phyloP scores from a whole-genome alignment of 192 early-diverging fungal species.

The Haplosporangium gracile region DNA sequence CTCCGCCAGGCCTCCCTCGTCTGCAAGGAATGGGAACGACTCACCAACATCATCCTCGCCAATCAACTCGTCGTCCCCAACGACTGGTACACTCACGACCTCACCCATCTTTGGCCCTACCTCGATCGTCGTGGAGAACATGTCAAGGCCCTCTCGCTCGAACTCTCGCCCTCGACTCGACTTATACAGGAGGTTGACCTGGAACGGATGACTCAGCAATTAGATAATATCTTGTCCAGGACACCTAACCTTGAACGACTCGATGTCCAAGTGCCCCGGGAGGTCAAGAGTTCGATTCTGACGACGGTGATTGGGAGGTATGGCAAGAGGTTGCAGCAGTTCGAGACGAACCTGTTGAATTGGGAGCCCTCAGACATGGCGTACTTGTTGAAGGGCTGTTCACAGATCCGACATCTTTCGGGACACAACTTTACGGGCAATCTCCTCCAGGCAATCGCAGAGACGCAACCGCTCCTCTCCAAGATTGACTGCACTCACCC shows the following conservation, averaged over 20 bases:
- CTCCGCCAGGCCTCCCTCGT: constrained; percentile 27
- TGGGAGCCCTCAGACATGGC: constrained; percentile 38
- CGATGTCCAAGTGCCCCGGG: constrained; percentile 22
- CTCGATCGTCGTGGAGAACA: constrained; percentile 29
- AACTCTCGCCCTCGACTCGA: constrained; percentile 16
- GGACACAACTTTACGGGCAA: constrained; percentile 42
- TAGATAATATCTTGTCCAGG: constrained; percentile 21
- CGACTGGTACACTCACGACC: constrained; percentile 40
- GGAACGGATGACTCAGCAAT: constrained; percentile 10
- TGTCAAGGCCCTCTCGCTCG: constrained; percentile 8
- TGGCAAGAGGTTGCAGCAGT: constrained; percentile 3
- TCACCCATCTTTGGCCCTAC: constrained; percentile 26
- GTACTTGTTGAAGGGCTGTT: constrained; percentile 11
- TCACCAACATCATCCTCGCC: constrained; percentile 5
- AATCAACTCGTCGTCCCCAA: constrained; percentile 32
- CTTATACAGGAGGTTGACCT: not conserved
- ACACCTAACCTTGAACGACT: constrained; percentile 35
- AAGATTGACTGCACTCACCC: constrained; percentile 40
- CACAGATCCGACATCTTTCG: constrained; percentile 8
- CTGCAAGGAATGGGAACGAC: constrained; percentile 29
- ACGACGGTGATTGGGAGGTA: not conserved
- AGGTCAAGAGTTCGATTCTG: constrained; percentile 28
- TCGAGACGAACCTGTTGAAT: constrained; percentile 28
- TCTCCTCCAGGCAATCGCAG: constrained; percentile 27
- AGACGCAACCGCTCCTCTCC: constrained; percentile 16